Evolutionary conservation across 106 monocot species (phyloP).

Genomic region (Platanthera guangdongensis): DNA sequence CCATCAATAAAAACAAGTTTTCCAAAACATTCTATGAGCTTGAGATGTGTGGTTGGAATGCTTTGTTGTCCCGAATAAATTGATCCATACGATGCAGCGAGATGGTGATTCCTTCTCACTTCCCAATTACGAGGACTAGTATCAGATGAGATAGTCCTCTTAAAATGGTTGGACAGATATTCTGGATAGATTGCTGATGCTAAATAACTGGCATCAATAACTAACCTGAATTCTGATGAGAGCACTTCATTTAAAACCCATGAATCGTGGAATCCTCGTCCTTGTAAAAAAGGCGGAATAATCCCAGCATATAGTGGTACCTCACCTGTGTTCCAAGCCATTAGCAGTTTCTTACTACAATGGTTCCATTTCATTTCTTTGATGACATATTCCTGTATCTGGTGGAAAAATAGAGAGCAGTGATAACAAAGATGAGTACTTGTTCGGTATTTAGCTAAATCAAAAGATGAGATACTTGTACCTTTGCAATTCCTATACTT

Average conservation of each 20-base stretch:
- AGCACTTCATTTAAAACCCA: constrained; percentile 78
- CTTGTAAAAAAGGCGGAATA: constrained; percentile 76
- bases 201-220: constrained; percentile 57
- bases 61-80: constrained; percentile 29
- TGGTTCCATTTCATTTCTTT: constrained; percentile 21
- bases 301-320: constrained; percentile 46
- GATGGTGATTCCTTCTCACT: constrained; percentile 45
- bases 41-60: constrained; percentile 3
- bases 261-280: constrained; percentile 55
- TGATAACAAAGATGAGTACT: background rate
- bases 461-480: constrained; percentile 16
- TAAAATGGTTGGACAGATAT: constrained; percentile 10
- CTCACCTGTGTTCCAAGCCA: constrained; percentile 76
- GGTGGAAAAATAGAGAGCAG: constrained; percentile 21
- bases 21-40: constrained; percentile 38
- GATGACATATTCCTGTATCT: constrained; percentile 51
- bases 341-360: constrained; percentile 41
- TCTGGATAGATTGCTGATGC: constrained; percentile 48
- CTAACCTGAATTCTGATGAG: constrained; percentile 59
- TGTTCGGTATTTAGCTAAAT: background rate
- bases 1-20: constrained; percentile 32
- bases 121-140: constrained; percentile 35
- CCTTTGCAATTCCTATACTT: constrained; percentile 42
- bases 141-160: background rate
- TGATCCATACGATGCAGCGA: constrained; percentile 77